phyloP scores from a whole-genome alignment of 441 rosid genomes.

The Arabidopsis lyrata region DNA sequence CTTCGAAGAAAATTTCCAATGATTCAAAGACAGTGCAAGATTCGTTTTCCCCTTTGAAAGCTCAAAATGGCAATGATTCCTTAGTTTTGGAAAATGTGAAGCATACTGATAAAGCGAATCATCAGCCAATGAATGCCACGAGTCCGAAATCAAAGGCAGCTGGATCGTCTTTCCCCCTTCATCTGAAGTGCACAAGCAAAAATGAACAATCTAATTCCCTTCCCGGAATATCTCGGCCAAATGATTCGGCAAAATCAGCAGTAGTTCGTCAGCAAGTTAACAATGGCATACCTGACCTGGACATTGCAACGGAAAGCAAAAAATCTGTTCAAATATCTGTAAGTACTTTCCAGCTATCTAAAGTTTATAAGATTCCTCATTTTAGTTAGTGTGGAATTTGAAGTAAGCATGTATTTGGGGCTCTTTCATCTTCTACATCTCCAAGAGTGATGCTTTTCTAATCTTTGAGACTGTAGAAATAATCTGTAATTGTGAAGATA shows the following conservation, averaged over 20 bases:
- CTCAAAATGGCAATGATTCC: slow-evolving; percentile 56
- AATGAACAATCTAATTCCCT: slow-evolving; percentile 55
- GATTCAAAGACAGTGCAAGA: slow-evolving; percentile 56
- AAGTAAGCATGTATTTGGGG: slow-evolving; percentile 12
- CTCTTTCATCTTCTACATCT: slow-evolving; percentile 25
- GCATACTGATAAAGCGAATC: slow-evolving; percentile 59
- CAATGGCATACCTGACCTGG: slow-evolving; percentile 58
- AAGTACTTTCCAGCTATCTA: slow-evolving; percentile 45
- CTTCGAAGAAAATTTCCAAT: slow-evolving; percentile 60
- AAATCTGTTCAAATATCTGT: slow-evolving; percentile 56
- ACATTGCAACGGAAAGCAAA: slow-evolving; percentile 63
- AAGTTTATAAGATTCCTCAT: neutral
- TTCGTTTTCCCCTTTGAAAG: slow-evolving; percentile 49
- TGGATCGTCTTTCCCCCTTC: slow-evolving; percentile 53
- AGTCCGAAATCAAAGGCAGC: slow-evolving; percentile 60
- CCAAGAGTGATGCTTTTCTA: slow-evolving; percentile 10
- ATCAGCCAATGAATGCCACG: slow-evolving; percentile 51
- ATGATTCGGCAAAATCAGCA: slow-evolving; percentile 51
- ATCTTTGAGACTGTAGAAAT: slow-evolving; percentile 4
- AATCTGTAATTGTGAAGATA: slow-evolving; percentile 21
- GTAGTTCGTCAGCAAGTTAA: slow-evolving; percentile 60
- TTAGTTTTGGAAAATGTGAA: slow-evolving; percentile 52
- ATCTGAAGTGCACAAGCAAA: slow-evolving; percentile 61
- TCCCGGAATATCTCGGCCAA: slow-evolving; percentile 53
- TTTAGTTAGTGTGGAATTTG: slow-evolving; percentile 17